These are phyloP conservation scores for Silene uniflora DNA, from an alignment of 148 eudicot genomes.

Conservation along the genomic window DNA sequence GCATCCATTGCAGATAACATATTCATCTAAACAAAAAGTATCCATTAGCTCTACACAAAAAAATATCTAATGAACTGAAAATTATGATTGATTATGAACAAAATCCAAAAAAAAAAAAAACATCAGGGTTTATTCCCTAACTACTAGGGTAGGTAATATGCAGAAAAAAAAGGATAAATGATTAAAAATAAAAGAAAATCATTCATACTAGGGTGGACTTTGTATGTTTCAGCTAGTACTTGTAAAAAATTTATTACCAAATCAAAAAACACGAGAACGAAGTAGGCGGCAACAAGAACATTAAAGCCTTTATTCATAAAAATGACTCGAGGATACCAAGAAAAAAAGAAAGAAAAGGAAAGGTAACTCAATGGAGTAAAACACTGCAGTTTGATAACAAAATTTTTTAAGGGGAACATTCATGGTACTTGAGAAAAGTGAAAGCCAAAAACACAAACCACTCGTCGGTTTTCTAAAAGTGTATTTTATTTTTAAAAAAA, in stretches of 20 bases:
- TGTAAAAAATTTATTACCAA: background rate
- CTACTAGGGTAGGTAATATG: background rate
- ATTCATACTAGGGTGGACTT: no score
- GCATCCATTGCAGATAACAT: constrained; percentile 96
- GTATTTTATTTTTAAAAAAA: background rate
- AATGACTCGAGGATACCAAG: background rate
- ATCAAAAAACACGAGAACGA: background rate
- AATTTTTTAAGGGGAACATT: no score
- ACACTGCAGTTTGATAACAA: background rate
- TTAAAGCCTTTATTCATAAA: background rate
- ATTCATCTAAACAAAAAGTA: constrained; percentile 55
- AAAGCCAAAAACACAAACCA: background rate
- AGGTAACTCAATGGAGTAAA: background rate
- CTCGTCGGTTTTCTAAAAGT: background rate
- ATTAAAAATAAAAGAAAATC: background rate
- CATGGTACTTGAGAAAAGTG: background rate
- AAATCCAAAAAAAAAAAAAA: background rate
- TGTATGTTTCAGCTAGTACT: background rate
- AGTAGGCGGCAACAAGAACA: background rate
- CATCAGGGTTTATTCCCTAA: background rate
- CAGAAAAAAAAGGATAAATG: background rate
- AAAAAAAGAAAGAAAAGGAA: background rate
- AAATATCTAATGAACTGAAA: background rate
- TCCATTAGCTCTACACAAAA: background rate
- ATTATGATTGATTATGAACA: background rate